Conservation (phyloP, 2,329 filamentous ascomycete genomes). For the Falciphora oryzae region DNA sequence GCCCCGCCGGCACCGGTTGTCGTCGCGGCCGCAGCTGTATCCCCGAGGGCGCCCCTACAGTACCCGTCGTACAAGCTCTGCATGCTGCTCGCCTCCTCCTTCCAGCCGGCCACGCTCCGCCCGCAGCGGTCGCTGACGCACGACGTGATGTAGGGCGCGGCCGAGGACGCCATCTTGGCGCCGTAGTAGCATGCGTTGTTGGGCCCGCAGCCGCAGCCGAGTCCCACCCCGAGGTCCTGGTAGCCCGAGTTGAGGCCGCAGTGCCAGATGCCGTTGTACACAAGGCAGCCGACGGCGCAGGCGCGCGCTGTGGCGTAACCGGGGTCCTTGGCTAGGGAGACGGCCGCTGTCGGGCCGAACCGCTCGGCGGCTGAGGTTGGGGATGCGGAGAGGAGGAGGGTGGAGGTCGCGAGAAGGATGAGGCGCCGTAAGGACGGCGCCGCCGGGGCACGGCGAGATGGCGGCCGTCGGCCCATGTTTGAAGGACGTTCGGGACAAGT, state of each 20-base stretch:
- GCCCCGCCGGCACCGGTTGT: not conserved
- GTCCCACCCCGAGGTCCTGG: slow-evolving; percentile 19
- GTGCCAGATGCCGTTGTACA: slow-evolving; percentile 17
- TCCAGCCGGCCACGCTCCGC: slow-evolving; percentile 16
- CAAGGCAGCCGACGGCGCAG: slow-evolving; percentile 21
- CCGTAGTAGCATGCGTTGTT: slow-evolving; percentile 23
- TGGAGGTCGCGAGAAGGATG: not conserved
- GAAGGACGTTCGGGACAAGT: not conserved
- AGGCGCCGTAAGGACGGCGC: not conserved
- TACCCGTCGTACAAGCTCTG: slow-evolving; percentile 19
- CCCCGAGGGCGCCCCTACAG: slow-evolving; percentile 18
- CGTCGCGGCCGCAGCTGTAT: slow-evolving; percentile 5
- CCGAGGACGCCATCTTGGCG: slow-evolving; percentile 18
- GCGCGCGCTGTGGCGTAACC: slow-evolving; percentile 17
- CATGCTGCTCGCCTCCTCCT: slow-evolving; percentile 18
- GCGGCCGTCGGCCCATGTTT: not conserved
- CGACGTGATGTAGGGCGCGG: slow-evolving; percentile 19
- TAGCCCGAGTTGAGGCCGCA: slow-evolving; percentile 17
- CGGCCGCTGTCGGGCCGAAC: not conserved
- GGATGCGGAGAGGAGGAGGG: not conserved
- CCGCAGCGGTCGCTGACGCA: slow-evolving; percentile 21
- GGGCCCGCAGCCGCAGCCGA: slow-evolving; percentile 20
- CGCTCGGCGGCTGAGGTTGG: slow-evolving; percentile 4
- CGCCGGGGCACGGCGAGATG: not conserved
- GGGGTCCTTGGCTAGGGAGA: slow-evolving; percentile 12